phyloP scores from a whole-genome alignment of 2,329 filamentous ascomycete genomes.

The Fulvia fulva region DNA sequence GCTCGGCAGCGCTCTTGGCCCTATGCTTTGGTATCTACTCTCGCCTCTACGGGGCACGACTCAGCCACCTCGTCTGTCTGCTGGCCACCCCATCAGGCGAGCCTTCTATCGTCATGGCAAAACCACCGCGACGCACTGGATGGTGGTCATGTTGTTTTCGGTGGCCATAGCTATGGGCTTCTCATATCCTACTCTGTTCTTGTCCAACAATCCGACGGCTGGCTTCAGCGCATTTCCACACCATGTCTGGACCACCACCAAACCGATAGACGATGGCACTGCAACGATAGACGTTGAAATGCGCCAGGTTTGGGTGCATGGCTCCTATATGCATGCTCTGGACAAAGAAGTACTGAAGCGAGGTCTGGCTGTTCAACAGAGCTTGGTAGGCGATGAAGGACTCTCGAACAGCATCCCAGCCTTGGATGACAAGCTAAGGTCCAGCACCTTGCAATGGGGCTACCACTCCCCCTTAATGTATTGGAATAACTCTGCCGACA shows the following conservation, averaged over 20 bases:
- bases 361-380: constrained; percentile 67
- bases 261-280: constrained; percentile 30
- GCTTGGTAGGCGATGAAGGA: constrained; percentile 54
- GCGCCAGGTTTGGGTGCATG: constrained; percentile 78
- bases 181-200: constrained; percentile 70
- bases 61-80: constrained; percentile 63
- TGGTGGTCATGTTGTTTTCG: constrained; percentile 70
- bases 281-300: constrained; percentile 68
- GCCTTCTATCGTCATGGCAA: constrained; percentile 66
- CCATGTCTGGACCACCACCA: constrained; percentile 67
- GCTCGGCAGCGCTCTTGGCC: constrained; percentile 3
- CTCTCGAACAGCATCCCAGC: constrained; percentile 19
- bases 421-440: constrained; percentile 24
- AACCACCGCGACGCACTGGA: constrained; percentile 67
- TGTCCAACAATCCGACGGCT: constrained; percentile 67
- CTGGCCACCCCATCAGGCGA: constrained; percentile 61
- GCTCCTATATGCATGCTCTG: constrained; percentile 73
- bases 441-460: constrained; percentile 58
- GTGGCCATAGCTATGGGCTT: constrained; percentile 66
- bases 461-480: constrained; percentile 81
- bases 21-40: constrained; percentile 51
- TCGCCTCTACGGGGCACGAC: constrained; percentile 76
- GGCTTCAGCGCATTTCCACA: constrained; percentile 69
- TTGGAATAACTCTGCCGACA: constrained; percentile 64
- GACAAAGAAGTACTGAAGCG: constrained; percentile 60